These are phyloP conservation scores for Calonectria multiphialidica DNA, from an alignment of 2,329 filamentous ascomycete species.

Conservation along the genomic window DNA sequence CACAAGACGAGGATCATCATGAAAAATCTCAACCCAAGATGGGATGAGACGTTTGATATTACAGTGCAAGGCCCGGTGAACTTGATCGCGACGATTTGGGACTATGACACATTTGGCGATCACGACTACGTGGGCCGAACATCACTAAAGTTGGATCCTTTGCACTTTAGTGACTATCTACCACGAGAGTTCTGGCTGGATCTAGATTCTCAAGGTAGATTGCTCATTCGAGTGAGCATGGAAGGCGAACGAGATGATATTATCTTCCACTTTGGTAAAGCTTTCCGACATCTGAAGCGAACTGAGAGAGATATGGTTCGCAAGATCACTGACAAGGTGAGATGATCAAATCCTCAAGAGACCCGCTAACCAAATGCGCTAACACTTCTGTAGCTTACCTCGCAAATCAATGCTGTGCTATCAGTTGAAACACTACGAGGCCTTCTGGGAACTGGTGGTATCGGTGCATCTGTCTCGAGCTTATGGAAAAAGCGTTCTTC, in stretches of 20 bases:
- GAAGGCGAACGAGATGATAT: constrained; percentile 98
- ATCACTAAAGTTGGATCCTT: constrained; percentile 97
- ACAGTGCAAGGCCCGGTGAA: constrained; percentile 92
- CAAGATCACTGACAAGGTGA: constrained; percentile 96
- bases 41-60: constrained; percentile 98
- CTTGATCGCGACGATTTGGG: constrained; percentile 97
- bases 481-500: constrained; percentile 73
- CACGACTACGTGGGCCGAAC: constrained; percentile 97
- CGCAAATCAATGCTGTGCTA: constrained; percentile 91
- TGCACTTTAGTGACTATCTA: constrained; percentile 95
- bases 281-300: constrained; percentile 93
- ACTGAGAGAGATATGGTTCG: constrained; percentile 98
- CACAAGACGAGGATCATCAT: constrained; percentile 95
- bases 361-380: constrained; percentile 19
- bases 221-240: constrained; percentile 95
- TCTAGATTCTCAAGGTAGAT: constrained; percentile 91
- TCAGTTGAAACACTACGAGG: constrained; percentile 84
- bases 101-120: constrained; percentile 96
- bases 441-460: constrained; percentile 78
- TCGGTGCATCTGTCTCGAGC: constrained; percentile 79
- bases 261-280: constrained; percentile 97
- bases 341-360: neutral
- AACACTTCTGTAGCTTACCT: constrained; percentile 83
- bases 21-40: constrained; percentile 90
- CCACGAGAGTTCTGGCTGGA: constrained; percentile 98